Conservation (phyloP, 306 rosid species). For the Vachellia pachyceras region DNA sequence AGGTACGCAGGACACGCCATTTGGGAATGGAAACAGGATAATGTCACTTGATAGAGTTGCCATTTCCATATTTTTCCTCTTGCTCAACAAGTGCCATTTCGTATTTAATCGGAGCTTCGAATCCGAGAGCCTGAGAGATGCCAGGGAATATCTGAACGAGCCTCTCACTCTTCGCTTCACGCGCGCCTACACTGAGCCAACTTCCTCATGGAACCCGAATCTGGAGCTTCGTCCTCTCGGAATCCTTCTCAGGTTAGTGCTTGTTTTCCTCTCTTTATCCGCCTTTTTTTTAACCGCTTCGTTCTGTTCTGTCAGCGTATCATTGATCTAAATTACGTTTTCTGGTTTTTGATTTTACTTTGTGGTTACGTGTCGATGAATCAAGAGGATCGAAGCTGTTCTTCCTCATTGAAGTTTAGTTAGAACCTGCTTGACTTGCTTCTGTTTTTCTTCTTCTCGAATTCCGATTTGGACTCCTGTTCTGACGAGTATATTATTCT, state of each 20-base stretch:
- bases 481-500: not conserved
- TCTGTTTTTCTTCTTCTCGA: not conserved
- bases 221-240: constrained; percentile 53
- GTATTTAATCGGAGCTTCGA: not conserved
- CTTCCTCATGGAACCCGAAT: constrained; percentile 57
- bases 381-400: not conserved
- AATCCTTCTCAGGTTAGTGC: constrained; percentile 52
- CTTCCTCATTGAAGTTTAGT: constrained; percentile 4
- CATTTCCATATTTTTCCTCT: not conserved
- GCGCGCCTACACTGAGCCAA: not conserved
- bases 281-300: not conserved
- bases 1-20: not conserved
- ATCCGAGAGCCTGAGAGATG: not conserved
- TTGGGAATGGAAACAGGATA: not conserved
- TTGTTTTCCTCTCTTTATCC: constrained; percentile 8
- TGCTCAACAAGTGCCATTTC: not conserved
- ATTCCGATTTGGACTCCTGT: not conserved
- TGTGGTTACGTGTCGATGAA: not conserved
- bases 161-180: not conserved
- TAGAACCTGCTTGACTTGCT: constrained; percentile 16
- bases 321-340: not conserved
- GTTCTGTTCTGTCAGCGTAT: not conserved
- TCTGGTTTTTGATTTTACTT: not conserved
- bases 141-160: not conserved
- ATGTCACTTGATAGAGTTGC: not conserved